Evolutionary conservation across 2,329 filamentous ascomycete genomes (phyloP), one percentile per base, ranked within the genome.

Genomic region (Stachybotrys elegans): DNA sequence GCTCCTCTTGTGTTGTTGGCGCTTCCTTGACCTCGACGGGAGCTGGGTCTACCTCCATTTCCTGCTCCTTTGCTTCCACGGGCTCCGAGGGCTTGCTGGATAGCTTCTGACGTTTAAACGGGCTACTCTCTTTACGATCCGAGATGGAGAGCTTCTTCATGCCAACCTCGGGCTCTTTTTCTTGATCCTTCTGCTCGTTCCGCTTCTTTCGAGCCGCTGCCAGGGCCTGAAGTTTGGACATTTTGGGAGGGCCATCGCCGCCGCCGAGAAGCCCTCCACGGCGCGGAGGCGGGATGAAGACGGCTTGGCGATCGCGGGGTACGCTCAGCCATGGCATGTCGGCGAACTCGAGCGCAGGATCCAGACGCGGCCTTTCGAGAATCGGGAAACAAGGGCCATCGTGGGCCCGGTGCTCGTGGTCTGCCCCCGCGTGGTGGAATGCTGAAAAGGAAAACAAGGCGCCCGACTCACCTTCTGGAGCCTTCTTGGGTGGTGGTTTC

Each of bases 161-260:
- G 16, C 55, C 58, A 22, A 48, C 54, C 44, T 60, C 56, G 11
- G 57, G 41, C n/a, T 55, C n/a, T n/a, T 53, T 58, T 20, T 55
- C 55, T 17, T 57, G 47, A 13, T 57, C 62, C 40, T 63, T 70
- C 54, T 78, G 82, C 31, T 84, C 82, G 22, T 82, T 83, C 63
- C 90, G 95, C 66, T 88, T 91, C 61, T 90, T 91, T 22, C 90
- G 78, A 43, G 88, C 86, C 25, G 89, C 89, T 42, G 92, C 91
- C 34, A 98, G 71, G 39, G 89, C 89, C 55, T 95, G 92, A 37
- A 98, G 72, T 58, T 98, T 98, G 5, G 92, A 95, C 65, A 87
- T 76, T 58, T 91, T 93, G 4, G 79, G 75, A n/a, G 70, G 58
- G 12, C 68, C 68, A 39, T 79, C 76, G 2, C 81, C 76, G 25